Percentiles rank a stretch among this genome's conserved stretches.
Evolutionary conservation across 2,329 filamentous ascomycete genomes (phyloP).

Genomic region (Thielaviopsis punctulata): DNA sequence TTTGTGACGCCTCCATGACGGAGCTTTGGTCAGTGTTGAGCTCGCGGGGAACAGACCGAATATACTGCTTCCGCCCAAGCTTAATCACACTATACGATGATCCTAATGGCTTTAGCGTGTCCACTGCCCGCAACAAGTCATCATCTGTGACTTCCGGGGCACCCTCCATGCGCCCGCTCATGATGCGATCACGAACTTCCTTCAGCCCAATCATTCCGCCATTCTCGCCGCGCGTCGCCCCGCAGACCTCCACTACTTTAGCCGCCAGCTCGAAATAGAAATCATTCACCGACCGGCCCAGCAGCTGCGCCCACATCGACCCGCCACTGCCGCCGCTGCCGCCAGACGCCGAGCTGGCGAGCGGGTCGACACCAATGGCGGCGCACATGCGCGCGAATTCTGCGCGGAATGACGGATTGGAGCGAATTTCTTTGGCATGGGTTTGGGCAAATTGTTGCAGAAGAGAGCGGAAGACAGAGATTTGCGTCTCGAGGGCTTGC

Average conservation of each 20-base stretch:
- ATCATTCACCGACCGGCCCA: constrained; percentile 85
- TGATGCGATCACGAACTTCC: constrained; percentile 63
- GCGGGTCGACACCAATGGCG: constrained; percentile 86
- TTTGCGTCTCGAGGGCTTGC: constrained; percentile 74
- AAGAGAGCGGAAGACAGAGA: constrained; percentile 87
- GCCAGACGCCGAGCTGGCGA: constrained; percentile 36
- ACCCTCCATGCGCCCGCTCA: constrained; percentile 56
- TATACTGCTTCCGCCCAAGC: constrained; percentile 72
- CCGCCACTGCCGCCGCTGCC: constrained; percentile 30
- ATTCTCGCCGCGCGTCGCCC: constrained; percentile 73
- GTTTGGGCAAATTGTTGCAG: constrained; percentile 91
- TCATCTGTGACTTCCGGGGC: constrained; percentile 74
- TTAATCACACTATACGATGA: constrained; percentile 72
- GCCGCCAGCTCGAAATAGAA: constrained; percentile 98
- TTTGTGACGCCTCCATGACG: constrained; percentile 77
- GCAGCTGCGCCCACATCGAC: constrained; percentile 81
- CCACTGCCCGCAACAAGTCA: constrained; percentile 78
- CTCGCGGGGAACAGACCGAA: constrained; percentile 86
- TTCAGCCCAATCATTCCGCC: constrained; percentile 74
- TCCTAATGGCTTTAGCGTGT: constrained; percentile 70
- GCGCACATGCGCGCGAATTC: constrained; percentile 98
- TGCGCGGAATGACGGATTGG: constrained; percentile 82
- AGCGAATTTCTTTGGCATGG: constrained; percentile 89
- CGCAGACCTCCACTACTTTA: constrained; percentile 84
- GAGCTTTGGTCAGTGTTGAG: constrained; percentile 86